phyloP scores from a whole-genome alignment of 805 yeast species.

The Spathaspora sp. region DNA sequence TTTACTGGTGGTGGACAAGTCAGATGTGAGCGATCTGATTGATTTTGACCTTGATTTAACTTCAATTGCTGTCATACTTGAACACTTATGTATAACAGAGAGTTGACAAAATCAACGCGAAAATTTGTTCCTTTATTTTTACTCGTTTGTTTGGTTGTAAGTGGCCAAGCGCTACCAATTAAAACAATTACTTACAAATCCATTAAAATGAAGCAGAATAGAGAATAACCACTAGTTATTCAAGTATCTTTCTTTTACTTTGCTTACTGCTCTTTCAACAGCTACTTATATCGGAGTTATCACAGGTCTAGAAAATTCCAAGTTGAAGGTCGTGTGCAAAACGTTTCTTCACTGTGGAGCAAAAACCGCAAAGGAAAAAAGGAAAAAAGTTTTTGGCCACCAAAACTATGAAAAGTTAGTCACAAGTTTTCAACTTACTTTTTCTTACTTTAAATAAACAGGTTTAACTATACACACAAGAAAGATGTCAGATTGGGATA shows the following conservation, averaged over 20 bases:
- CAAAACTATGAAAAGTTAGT: not conserved
- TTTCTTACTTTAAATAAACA: not conserved
- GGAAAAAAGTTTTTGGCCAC: not conserved
- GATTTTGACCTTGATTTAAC: slow-evolving; percentile 61
- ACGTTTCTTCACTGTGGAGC: not conserved
- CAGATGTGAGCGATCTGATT: slow-evolving; percentile 47
- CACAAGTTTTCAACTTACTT: not conserved
- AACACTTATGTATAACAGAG: not conserved
- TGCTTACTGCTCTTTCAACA: too few species aligned
- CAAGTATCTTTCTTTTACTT: too few species aligned
- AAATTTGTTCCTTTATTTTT: not conserved
- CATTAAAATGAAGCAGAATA: too few species aligned
- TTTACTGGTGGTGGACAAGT: slow-evolving; percentile 23
- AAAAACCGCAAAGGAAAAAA: not conserved
- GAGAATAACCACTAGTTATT: too few species aligned
- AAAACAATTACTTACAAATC: not conserved
- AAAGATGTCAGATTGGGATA: slow-evolving; percentile 79
- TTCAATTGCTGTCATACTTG: slow-evolving; percentile 41
- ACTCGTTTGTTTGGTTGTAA: not conserved
- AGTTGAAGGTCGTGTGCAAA: not conserved
- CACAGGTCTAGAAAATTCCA: not conserved
- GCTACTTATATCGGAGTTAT: too few species aligned
- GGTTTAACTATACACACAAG: not conserved
- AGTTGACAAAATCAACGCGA: not conserved
- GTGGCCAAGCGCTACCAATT: not conserved